These are phyloP conservation scores for Aotearoamyces nothofagi DNA, from an alignment of 2,329 filamentous ascomycete genomes.

Conservation along the genomic window DNA sequence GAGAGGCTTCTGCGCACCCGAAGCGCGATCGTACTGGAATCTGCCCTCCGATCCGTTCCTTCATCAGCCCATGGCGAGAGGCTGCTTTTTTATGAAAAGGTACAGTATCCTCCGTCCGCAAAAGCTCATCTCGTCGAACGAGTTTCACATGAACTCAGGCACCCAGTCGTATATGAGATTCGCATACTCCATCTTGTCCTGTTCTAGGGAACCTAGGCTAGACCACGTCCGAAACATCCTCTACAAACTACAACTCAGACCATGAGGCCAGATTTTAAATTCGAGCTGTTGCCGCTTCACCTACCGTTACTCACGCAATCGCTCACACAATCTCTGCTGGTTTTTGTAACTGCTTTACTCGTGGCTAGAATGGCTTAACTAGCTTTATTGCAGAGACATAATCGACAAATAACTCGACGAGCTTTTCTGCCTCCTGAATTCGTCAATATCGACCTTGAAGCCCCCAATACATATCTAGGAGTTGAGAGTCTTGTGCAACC, in stretches of 20 bases:
- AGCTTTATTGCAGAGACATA: neutral
- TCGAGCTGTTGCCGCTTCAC: slow-evolving; percentile 26
- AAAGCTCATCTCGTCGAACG: slow-evolving; percentile 27
- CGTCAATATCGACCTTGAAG: neutral
- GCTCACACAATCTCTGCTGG: slow-evolving; percentile 25
- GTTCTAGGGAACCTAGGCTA: slow-evolving; percentile 23
- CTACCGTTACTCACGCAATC: slow-evolving; percentile 25
- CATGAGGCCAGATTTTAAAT: slow-evolving; percentile 24
- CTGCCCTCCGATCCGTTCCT: neutral
- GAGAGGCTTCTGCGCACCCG: neutral
- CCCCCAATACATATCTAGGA: neutral
- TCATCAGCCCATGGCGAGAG: slow-evolving; percentile 1
- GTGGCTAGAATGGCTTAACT: neutral
- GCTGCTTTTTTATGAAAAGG: neutral
- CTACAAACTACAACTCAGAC: slow-evolving; percentile 25
- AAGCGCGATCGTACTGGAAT: neutral
- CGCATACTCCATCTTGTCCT: slow-evolving; percentile 23
- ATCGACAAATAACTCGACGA: neutral
- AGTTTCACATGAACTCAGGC: slow-evolving; percentile 20
- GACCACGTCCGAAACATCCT: slow-evolving; percentile 19
- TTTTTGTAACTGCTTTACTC: too few relatives aligned
- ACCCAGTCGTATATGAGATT: slow-evolving; percentile 20
- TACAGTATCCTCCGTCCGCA: slow-evolving; percentile 17
- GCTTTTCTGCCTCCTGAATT: neutral
- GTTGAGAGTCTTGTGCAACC: slow-evolving; percentile 2